These are phyloP conservation scores for Heracleum sosnowskyi DNA, from an alignment of 129 eudicot species.

Conservation along the genomic window DNA sequence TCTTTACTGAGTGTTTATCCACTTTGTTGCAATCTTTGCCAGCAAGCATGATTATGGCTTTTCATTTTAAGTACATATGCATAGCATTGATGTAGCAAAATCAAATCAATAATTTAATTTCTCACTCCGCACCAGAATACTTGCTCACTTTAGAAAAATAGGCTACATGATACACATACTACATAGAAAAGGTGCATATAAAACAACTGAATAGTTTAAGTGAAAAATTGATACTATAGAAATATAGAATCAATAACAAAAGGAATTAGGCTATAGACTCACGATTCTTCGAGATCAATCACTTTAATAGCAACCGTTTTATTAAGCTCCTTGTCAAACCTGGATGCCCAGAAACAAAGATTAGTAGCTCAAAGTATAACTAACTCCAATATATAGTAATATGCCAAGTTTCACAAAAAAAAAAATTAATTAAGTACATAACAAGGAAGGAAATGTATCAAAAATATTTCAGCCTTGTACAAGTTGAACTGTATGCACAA, in stretches of 20 bases:
- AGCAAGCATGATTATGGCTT: too few species aligned
- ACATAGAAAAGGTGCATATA: background rate
- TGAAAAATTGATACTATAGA: background rate
- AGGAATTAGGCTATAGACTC: constrained; percentile 24
- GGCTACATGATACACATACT: background rate
- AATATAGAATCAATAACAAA: background rate
- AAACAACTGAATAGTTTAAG: background rate
- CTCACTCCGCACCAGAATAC: too few species aligned
- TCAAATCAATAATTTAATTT: too few species aligned
- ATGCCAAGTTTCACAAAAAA: background rate
- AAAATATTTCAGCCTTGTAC: background rate
- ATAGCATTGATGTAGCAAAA: too few species aligned
- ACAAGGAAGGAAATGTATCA: background rate
- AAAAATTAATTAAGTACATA: background rate
- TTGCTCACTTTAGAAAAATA: background rate
- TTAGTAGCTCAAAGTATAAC: constrained; percentile 13
- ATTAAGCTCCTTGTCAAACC: constrained; percentile 80
- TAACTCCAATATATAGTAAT: background rate
- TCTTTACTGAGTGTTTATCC: too few species aligned
- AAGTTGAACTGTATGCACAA: constrained; percentile 1
- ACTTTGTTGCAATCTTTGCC: too few species aligned
- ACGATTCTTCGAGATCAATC: constrained; percentile 98
- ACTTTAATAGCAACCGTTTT: constrained; percentile 93
- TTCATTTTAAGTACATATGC: too few species aligned
- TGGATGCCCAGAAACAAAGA: constrained; percentile 31